Base-by-base conservation (phyloP, 2,329 filamentous ascomycete genomes). In the Colletotrichum sublineola region DNA sequence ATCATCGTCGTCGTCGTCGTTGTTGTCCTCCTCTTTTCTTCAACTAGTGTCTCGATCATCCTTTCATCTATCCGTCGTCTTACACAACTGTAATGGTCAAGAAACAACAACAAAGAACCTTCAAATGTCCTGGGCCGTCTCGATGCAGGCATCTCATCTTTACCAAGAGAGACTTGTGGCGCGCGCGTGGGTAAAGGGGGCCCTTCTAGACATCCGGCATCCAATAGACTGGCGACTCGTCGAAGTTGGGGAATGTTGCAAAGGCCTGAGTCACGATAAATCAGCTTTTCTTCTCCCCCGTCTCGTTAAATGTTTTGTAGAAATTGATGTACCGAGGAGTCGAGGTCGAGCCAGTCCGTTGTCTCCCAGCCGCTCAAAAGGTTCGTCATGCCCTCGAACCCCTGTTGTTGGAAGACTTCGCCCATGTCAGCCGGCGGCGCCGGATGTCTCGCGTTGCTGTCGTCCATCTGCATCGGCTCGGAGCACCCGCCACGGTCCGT, bases 271-370 rank as follows among this genome's bases (percentile, higher is more conserved):
- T 31, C 24, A 48, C 7, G n/a, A 48, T 40, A 36, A 15, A 64
- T 68, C 52, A 67, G 74, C 56, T n/a, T 56, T n/a, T 5, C 5
- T n/a, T 12, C n/a, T 48, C 46, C 12, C 20, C 24, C 57, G n/a
- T 31, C 36, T 57, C 50, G 57, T 46, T 24, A 50, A 3, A 46
- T 56, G 1, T 31, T 42, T 61, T 50, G 57, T 29, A 68, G 46
- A 18, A 52, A 70, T 53, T 38, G 29, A 31, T 69, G 63, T 75
- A 75, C 77, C 63, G 76, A 79, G 20, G 78, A 78, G 60, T 79
- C 78, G 18, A 79, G 71, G 33, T 80, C 77, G 46, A 79, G 71
- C 78, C 78, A 80, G 36, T 79, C 78, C 6, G 77, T 78, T 1
- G 77, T 75, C 68, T 79, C 77, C 78, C 78, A 80, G 36, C 73